Evolutionary conservation across 305 asterid genomes (phyloP).

Genomic region (Rubia tinctorum): DNA sequence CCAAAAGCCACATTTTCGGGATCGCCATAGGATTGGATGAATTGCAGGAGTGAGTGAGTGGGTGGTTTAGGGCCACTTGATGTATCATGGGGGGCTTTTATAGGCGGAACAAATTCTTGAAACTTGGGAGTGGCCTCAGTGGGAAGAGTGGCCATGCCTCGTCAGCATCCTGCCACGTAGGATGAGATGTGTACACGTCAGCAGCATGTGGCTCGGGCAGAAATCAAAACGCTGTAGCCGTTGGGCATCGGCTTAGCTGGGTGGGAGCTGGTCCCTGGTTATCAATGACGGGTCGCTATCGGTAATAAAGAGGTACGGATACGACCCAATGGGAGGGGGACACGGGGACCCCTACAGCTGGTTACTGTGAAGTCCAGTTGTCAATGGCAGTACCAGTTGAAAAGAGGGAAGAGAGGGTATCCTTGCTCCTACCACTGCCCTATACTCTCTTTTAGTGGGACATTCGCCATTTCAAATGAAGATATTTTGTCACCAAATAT

Average conservation of each 20-base stretch:
- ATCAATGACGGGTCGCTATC: constrained; percentile 21
- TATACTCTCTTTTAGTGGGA: background rate
- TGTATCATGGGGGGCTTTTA: constrained; percentile 29
- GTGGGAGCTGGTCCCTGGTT: constrained; percentile 19
- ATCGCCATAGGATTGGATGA: background rate
- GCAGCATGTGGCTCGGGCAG: constrained; percentile 18
- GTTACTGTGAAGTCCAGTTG: constrained; percentile 26
- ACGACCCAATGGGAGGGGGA: constrained; percentile 7
- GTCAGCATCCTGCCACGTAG: constrained; percentile 2
- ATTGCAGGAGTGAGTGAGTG: background rate
- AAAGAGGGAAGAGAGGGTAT: background rate
- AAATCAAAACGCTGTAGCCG: constrained; percentile 34
- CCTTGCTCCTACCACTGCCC: background rate
- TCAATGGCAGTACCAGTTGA: constrained; percentile 18
- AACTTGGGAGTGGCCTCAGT: constrained; percentile 35
- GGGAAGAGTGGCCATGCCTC: constrained; percentile 48
- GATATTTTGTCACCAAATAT: background rate
- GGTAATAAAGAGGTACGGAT: constrained; percentile 6
- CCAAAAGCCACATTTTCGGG: background rate
- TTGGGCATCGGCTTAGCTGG: constrained; percentile 44
- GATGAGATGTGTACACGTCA: constrained; percentile 24
- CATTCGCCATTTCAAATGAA: constrained; percentile 1
- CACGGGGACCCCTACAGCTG: constrained; percentile 33
- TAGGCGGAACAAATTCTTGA: constrained; percentile 27
- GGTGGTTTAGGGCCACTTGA: constrained; percentile 21